A percentile compares a stretch with the other conserved stretches of the same genome.
Conservation (phyloP, 1,284 basidiomycete genomes). For the Malassezia brasiliensis region DNA sequence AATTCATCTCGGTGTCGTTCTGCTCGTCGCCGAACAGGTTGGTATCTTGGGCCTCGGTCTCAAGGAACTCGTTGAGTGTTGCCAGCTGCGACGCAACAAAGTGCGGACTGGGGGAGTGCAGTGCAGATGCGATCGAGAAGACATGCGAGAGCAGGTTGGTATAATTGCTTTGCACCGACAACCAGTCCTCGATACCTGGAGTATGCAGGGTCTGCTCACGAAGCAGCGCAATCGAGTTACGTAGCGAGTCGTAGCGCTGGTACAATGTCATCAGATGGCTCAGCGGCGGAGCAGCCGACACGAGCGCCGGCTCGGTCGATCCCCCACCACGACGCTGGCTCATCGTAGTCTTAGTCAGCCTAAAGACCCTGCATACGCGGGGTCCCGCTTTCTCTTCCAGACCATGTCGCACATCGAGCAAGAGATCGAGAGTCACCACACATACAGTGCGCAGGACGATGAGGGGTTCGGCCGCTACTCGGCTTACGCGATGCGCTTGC, state of each 20-base stretch:
- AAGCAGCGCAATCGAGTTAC: slow-evolving; percentile 30
- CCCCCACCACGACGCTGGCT: neutral
- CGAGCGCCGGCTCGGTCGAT: slow-evolving; percentile 15
- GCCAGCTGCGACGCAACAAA: slow-evolving; percentile 31
- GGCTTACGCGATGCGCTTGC: slow-evolving; percentile 35
- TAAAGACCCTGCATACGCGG: too few relatives aligned
- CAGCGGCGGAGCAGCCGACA: slow-evolving; percentile 19
- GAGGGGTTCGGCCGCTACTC: slow-evolving; percentile 30
- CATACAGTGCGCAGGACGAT: slow-evolving; percentile 18
- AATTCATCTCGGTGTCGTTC: slow-evolving; percentile 7
- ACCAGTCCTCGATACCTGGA: slow-evolving; percentile 37
- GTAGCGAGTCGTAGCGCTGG: slow-evolving; percentile 33
- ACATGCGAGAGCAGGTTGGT: slow-evolving; percentile 32
- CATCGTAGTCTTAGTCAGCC: slow-evolving; percentile 4
- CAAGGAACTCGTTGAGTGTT: slow-evolving; percentile 30
- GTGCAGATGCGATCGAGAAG: slow-evolving; percentile 29
- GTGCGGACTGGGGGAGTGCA: slow-evolving; percentile 29
- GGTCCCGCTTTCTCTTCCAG: too few relatives aligned
- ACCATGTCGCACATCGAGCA: slow-evolving; percentile 3
- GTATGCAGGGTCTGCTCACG: slow-evolving; percentile 32
- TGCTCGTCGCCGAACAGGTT: slow-evolving; percentile 26
- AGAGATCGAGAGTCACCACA: slow-evolving; percentile 11
- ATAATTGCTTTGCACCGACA: slow-evolving; percentile 29
- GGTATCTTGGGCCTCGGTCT: slow-evolving; percentile 26
- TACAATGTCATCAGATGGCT: slow-evolving; percentile 30